Evolutionary conservation across 2,329 filamentous ascomycete species (phyloP).

Genomic region (Monosporascus cannonballus): DNA sequence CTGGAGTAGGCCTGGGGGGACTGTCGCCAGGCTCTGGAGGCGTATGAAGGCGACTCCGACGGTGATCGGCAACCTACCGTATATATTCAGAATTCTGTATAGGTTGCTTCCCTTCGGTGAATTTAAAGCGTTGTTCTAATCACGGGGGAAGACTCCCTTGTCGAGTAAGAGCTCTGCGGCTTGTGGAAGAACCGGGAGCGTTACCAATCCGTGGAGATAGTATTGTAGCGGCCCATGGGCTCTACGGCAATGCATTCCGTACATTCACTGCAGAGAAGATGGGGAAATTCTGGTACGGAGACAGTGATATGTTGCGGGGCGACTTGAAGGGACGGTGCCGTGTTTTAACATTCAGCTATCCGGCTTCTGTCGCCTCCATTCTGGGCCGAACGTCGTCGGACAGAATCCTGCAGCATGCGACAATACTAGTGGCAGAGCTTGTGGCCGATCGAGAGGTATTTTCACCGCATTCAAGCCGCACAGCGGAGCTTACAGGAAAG

Average conservation of each 20-base stretch:
- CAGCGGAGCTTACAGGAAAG: not conserved
- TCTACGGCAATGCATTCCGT: constrained; percentile 4
- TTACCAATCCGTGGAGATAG: not conserved
- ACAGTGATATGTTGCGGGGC: constrained; percentile 6
- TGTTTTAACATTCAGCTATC: constrained; percentile 8
- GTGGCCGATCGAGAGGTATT: constrained; percentile 7
- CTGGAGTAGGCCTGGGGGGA: too few species aligned
- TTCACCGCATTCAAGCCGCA: not conserved
- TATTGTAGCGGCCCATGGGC: constrained; percentile 7
- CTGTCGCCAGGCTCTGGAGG: too few species aligned
- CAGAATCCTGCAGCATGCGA: constrained; percentile 2
- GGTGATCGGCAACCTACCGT: too few species aligned
- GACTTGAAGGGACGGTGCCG: constrained; percentile 4
- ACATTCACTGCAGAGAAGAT: constrained; percentile 3
- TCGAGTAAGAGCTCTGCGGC: constrained; percentile 1
- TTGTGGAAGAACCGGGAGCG: too few species aligned
- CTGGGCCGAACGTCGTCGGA: constrained; percentile 5
- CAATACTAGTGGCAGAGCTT: constrained; percentile 5
- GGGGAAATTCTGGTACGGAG: constrained; percentile 4
- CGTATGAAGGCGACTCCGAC: too few species aligned
- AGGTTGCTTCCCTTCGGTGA: too few species aligned
- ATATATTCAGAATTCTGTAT: too few species aligned
- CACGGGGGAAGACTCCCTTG: not conserved
- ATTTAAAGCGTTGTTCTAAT: too few species aligned
- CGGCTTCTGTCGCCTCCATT: constrained; percentile 2